phyloP scores from a whole-genome alignment of 2,329 filamentous ascomycete genomes.

The Colletotrichum brevisporum region DNA sequence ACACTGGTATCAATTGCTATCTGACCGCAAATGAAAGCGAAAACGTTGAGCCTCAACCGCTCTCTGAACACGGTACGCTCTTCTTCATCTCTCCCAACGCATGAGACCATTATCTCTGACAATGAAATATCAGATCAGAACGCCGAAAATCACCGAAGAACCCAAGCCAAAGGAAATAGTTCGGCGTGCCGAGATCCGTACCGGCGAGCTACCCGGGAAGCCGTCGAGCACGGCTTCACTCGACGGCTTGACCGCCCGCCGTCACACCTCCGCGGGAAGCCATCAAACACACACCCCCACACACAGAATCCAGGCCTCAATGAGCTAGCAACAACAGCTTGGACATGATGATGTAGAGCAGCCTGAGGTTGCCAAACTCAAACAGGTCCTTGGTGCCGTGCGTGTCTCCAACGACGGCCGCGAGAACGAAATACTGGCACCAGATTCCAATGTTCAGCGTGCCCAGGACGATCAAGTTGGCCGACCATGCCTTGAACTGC shows the following conservation, averaged over 20 bases:
- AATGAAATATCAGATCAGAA: neutral
- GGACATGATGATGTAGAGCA: conserved; percentile 5
- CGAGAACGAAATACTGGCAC: conserved; percentile 10
- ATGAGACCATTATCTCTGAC: neutral
- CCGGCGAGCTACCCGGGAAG: neutral
- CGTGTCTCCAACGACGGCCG: conserved; percentile 5
- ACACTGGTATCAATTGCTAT: neutral
- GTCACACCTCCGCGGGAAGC: neutral
- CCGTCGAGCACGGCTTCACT: neutral
- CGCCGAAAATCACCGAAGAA: neutral
- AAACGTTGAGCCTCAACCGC: neutral
- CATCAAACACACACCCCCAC: neutral
- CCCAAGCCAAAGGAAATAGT: neutral
- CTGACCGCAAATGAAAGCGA: conserved; percentile 1
- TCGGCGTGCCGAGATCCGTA: neutral
- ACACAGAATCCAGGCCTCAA: neutral
- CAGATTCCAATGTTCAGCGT: neutral
- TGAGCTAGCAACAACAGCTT: neutral
- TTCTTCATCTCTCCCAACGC: neutral
- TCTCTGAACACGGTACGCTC: neutral
- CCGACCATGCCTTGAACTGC: neutral
- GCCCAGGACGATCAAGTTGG: neutral
- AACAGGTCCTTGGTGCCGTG: neutral
- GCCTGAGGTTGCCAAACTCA: neutral
- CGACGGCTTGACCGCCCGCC: neutral